phyloP scores from a whole-genome alignment of 371 early-diverging fungal species.

The Homolaphlyctis polyrhiza region DNA sequence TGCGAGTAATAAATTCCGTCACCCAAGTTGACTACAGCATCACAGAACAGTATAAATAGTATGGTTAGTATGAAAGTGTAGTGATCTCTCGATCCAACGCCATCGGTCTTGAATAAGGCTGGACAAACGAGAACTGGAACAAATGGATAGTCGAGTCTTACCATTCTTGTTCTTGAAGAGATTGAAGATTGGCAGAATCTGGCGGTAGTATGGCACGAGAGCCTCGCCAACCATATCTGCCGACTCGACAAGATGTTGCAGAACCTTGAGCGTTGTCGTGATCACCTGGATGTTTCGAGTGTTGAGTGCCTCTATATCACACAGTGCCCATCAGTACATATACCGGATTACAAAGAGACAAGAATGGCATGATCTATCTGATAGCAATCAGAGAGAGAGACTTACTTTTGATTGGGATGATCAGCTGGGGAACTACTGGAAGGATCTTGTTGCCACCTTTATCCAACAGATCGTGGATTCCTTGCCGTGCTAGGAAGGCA shows the following conservation, averaged over 20 bases:
- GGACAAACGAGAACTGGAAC: no score
- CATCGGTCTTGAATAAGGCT: no score
- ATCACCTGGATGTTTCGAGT: constrained; percentile 53
- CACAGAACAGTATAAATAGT: not conserved
- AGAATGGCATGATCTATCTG: not conserved
- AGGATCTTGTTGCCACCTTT: constrained; percentile 53
- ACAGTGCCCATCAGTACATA: no score
- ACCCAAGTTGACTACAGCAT: constrained; percentile 45
- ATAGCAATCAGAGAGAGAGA: not conserved
- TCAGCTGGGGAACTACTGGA: constrained; percentile 55
- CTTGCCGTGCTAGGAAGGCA: constrained; percentile 52
- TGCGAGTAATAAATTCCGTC: constrained; percentile 58
- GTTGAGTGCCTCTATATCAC: constrained; percentile 45
- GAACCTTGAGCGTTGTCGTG: constrained; percentile 50
- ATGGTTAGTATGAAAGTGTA: no score
- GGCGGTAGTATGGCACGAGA: constrained; percentile 55
- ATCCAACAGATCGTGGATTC: constrained; percentile 53
- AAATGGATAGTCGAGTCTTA: constrained; percentile 9
- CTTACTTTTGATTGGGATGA: constrained; percentile 57
- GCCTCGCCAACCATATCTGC: constrained; percentile 59
- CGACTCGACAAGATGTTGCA: constrained; percentile 55
- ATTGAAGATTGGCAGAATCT: constrained; percentile 55
- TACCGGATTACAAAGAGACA: not conserved
- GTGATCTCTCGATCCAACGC: no score
- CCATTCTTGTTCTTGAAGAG: constrained; percentile 58